A percentile compares a stretch with the other conserved stretches of the same genome.
Evolutionary conservation across 805 yeast species (phyloP).

Genomic region (Kodamaea neixiangensis): DNA sequence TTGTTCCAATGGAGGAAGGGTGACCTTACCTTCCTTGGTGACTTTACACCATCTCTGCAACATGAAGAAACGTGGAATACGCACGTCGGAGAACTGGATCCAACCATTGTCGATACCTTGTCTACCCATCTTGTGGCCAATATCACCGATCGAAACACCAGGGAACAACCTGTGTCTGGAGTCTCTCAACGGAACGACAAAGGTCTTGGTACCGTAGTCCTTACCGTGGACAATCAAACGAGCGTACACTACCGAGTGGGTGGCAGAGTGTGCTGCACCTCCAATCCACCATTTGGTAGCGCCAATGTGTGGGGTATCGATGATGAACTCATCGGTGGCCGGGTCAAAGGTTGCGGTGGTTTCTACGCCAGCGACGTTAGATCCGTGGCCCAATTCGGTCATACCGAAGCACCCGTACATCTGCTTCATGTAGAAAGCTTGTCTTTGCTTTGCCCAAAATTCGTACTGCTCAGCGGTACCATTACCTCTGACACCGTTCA

Average conservation of each 20-base stretch:
- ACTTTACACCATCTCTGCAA: slow-evolving; percentile 47
- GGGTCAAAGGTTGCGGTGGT: slow-evolving; percentile 59
- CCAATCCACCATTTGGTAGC: slow-evolving; percentile 56
- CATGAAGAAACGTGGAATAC: slow-evolving; percentile 48
- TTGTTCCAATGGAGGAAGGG: slow-evolving; percentile 47
- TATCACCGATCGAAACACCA: slow-evolving; percentile 48
- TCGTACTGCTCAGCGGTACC: slow-evolving; percentile 41
- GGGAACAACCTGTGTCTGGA: slow-evolving; percentile 43
- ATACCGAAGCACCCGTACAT: slow-evolving; percentile 85
- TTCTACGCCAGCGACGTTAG: slow-evolving; percentile 90
- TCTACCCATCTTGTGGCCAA: slow-evolving; percentile 52
- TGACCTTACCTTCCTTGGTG: slow-evolving; percentile 39
- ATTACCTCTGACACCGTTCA: slow-evolving; percentile 42
- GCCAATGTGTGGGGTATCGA: slow-evolving; percentile 49
- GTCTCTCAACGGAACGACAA: slow-evolving; percentile 49
- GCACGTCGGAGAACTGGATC: slow-evolving; percentile 47
- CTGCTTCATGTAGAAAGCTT: slow-evolving; percentile 34
- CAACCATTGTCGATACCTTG: slow-evolving; percentile 52
- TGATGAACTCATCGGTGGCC: slow-evolving; percentile 42
- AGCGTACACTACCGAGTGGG: slow-evolving; percentile 43
- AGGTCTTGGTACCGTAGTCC: slow-evolving; percentile 49
- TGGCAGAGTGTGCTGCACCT: slow-evolving; percentile 50
- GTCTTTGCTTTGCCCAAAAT: slow-evolving; percentile 39
- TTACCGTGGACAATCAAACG: slow-evolving; percentile 45
- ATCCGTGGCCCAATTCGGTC: slow-evolving; percentile 86